Evolutionary conservation across 2,329 filamentous ascomycete genomes (phyloP).

Genomic region (Penicillium sp.): DNA sequence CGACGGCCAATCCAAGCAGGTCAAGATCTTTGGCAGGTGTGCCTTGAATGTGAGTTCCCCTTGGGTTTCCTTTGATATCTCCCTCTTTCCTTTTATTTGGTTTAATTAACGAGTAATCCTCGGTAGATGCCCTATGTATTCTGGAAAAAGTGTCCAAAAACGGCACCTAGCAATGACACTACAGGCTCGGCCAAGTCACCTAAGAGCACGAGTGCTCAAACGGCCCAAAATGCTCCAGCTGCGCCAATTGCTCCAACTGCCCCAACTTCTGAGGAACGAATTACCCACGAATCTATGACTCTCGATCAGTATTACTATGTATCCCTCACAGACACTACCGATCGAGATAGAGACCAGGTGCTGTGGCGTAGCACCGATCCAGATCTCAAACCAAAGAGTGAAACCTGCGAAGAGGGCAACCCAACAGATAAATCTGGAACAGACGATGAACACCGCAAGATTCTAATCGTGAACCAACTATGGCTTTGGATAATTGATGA

Average conservation of each 20-base stretch:
- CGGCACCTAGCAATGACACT: neutral
- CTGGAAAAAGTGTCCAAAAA: neutral
- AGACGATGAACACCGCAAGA: slow-evolving; percentile 1
- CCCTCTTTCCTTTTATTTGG: neutral
- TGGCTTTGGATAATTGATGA: slow-evolving; percentile 25
- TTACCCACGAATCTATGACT: slow-evolving; percentile 8
- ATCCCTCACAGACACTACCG: slow-evolving; percentile 2
- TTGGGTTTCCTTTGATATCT: neutral
- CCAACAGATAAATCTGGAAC: neutral
- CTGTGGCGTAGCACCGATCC: slow-evolving; percentile 1
- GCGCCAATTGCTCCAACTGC: too few relatives aligned
- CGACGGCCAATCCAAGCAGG: too few relatives aligned
- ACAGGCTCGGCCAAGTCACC: neutral
- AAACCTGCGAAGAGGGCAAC: neutral
- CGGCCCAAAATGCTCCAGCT: too few relatives aligned
- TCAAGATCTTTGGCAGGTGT: too few relatives aligned
- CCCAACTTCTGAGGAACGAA: neutral
- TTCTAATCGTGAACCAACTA: slow-evolving; percentile 20
- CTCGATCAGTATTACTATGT: slow-evolving; percentile 17
- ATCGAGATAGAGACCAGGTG: slow-evolving; percentile 9
- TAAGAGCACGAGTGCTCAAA: neutral
- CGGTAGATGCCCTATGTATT: slow-evolving; percentile 5
- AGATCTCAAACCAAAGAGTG: neutral
- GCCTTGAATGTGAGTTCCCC: neutral
- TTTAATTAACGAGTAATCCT: neutral